These are phyloP conservation scores for Ostreobium quekettii DNA, from an alignment of 139 green algal species.

Conservation along the genomic window DNA sequence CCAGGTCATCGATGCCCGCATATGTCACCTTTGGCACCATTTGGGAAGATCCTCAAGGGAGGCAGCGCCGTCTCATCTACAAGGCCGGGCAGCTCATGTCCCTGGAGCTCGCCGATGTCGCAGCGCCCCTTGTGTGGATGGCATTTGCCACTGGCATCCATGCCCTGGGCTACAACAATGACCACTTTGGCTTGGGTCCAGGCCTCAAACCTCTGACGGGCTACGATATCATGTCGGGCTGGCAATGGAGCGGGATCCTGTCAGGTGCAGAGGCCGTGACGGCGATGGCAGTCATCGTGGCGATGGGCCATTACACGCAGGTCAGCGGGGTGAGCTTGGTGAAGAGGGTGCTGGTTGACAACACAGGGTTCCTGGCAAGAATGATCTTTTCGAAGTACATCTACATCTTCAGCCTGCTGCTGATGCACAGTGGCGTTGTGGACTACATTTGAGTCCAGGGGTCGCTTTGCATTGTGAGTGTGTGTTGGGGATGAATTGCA, in stretches of 20 bases:
- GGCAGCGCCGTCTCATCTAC: background rate
- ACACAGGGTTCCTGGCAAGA: background rate
- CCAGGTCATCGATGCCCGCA: too few relatives aligned
- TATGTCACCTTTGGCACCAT: too few relatives aligned
- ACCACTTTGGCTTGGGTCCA: background rate
- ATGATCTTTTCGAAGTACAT: background rate
- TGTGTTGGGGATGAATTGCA: too few relatives aligned
- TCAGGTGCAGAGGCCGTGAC: background rate
- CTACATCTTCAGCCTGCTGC: background rate
- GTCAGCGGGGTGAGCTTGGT: background rate
- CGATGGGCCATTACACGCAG: background rate
- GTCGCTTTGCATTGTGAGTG: too few relatives aligned
- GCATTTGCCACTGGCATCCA: background rate
- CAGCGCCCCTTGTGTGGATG: background rate
- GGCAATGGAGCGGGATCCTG: background rate
- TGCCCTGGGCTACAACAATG: background rate
- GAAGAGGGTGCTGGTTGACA: background rate
- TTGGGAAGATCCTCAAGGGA: background rate
- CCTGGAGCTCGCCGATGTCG: background rate
- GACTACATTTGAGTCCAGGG: background rate
- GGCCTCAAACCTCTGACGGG: background rate
- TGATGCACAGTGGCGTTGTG: background rate
- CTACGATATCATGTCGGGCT: background rate
- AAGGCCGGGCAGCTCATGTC: background rate
- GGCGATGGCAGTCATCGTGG: background rate